Base-by-base conservation (phyloP, 371 early-diverging fungal genomes). In the Lichtheimia corymbifera region DNA sequence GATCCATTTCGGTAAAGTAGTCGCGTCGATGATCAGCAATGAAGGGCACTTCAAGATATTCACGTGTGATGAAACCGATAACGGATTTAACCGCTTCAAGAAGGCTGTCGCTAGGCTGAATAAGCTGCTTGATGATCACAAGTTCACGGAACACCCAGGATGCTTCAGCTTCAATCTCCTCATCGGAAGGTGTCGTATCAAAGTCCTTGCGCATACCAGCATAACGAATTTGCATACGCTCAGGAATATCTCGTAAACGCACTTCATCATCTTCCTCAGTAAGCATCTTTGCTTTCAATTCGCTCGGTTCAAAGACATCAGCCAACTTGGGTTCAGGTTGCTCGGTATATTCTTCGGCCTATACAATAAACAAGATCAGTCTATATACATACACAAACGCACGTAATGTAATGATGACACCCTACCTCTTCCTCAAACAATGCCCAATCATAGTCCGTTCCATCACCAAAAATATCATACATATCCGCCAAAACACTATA, bases 231-330 rank as follows among this genome's bases (percentile, higher is more conserved):
- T 96, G 97, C 70, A 96, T 79, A 49, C 99, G 88, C 61, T 98
- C 99, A 5, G 99, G 99, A 1, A 96, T 77, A 66, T 98, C 98
- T 30, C 84, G 83, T 4, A 85, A 65, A 40, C 95, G 88, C 63
- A 98, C 96, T 5, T 81, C 84, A 58, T 97, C 95, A 71, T 98
- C 99, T 59, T 79, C 78, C 49, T 92, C 93, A 1, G 98, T 97
- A 85, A 97, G 84, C 90, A 96, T 88, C 60, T 91, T 85, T 50
- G 85, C 93, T 20, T 84, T 88, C 44, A 97, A 81, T 68, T 93
- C 97, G 22, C 89, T 86, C 0, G 97, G 98, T 71, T 97, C 97
- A 64, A 93, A 97, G 13, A 97, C 85, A 63, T 93, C 86, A 17
- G 83, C 87, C 52, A 92, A 70, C 53, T 85, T 86, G 57, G 84